phyloP scores from a whole-genome alignment of 805 yeast species.

The Kurtzmaniella cleridarum region DNA sequence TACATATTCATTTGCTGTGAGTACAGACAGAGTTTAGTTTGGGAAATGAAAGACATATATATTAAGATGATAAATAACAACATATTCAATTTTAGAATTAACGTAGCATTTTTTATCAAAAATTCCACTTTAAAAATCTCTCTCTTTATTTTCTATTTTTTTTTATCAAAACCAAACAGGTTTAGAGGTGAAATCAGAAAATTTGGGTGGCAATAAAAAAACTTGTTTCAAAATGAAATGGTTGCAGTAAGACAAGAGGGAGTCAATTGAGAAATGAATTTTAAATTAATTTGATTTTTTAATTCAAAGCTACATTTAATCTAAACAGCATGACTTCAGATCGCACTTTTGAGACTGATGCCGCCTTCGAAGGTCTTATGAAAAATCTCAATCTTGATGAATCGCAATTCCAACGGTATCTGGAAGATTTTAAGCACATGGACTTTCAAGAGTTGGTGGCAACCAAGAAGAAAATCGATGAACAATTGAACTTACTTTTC shows the following conservation, averaged over 20 bases:
- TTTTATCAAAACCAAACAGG: too few species aligned
- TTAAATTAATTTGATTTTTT: too few species aligned
- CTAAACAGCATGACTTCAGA: constrained; percentile 9
- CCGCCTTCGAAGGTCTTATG: constrained; percentile 23
- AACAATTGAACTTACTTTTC: constrained; percentile 27
- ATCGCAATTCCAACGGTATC: constrained; percentile 15
- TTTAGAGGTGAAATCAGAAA: too few species aligned
- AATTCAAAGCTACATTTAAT: too few species aligned
- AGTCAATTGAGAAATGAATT: too few species aligned
- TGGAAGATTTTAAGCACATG: constrained; percentile 11
- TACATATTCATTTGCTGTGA: constrained; percentile 37
- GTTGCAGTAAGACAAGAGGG: too few species aligned
- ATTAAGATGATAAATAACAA: neutral
- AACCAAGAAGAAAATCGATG: constrained; percentile 16
- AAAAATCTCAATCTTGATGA: constrained; percentile 20
- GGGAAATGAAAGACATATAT: too few species aligned
- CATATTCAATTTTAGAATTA: neutral
- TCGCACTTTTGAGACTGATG: constrained; percentile 8
- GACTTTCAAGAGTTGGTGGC: constrained; percentile 10
- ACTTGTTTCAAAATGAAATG: too few species aligned
- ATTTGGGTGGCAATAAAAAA: too few species aligned
- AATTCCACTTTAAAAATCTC: too few species aligned
- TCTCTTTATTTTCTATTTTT: too few species aligned
- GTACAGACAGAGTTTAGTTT: constrained; percentile 17
- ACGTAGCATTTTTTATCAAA: too few species aligned